Conservation (phyloP, 2,329 filamentous ascomycete species). For the Colletotrichum sp. region DNA sequence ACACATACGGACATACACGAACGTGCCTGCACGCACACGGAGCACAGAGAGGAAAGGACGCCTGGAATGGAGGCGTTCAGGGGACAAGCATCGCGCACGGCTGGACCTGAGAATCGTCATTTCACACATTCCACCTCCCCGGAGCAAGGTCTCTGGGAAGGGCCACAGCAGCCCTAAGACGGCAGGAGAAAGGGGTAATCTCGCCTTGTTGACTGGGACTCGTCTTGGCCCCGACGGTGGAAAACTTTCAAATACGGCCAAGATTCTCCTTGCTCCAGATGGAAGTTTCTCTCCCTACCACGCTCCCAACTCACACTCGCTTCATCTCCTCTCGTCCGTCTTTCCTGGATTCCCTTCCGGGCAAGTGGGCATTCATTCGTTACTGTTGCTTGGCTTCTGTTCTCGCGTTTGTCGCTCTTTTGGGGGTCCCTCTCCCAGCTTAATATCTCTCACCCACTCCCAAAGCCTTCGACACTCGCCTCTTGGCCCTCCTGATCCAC, state of each 20-base stretch:
- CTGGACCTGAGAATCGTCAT: conserved; percentile 5
- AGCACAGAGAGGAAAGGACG: background rate
- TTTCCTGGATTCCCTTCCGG: conserved; percentile 1
- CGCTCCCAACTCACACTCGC: conserved; percentile 9
- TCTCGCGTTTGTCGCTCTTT: background rate
- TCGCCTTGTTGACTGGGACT: background rate
- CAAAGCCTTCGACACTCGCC: background rate
- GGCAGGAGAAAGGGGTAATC: background rate
- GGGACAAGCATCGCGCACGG: background rate
- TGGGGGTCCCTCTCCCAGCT: background rate
- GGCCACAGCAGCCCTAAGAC: background rate
- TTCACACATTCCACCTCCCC: conserved; percentile 4
- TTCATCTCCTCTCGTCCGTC: background rate
- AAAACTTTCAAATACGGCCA: conserved; percentile 18
- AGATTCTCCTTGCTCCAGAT: background rate
- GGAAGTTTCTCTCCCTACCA: background rate
- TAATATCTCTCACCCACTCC: background rate
- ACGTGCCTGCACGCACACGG: background rate
- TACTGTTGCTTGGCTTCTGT: conserved; percentile 1
- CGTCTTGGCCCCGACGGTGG: background rate
- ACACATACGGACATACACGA: background rate
- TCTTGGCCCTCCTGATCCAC: background rate
- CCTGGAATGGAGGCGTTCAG: conserved; percentile 8
- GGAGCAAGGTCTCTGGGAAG: background rate
- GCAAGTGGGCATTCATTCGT: conserved; percentile 13